Percentiles rank a stretch among this genome's conserved stretches.
These are phyloP conservation scores for Penicillium sp. DNA, from an alignment of 2,329 filamentous ascomycete genomes.

Conservation along the genomic window DNA sequence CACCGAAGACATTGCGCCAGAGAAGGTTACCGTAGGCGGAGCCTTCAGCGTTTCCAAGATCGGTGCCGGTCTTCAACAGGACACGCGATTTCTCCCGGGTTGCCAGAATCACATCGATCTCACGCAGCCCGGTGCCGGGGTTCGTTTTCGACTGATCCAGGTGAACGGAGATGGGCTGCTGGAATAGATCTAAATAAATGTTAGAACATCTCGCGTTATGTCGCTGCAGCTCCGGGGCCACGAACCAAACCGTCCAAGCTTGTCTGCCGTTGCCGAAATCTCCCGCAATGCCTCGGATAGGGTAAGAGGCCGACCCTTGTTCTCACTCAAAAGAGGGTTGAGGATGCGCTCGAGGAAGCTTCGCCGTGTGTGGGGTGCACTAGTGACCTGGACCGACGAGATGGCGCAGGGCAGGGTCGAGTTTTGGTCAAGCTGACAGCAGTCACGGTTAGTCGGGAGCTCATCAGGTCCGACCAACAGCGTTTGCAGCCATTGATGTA, in stretches of 20 bases:
- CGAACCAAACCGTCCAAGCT: conserved; percentile 77
- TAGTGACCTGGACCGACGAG: conserved; percentile 78
- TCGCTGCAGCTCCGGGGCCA: neutral
- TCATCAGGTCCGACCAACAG: conserved; percentile 3
- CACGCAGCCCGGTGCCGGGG: conserved; percentile 62
- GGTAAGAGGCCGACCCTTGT: conserved; percentile 67
- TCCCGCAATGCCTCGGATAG: conserved; percentile 74
- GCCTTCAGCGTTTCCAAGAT: conserved; percentile 89
- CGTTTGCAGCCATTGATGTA: neutral
- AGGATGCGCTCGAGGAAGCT: conserved; percentile 81
- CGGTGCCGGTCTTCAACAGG: conserved; percentile 89
- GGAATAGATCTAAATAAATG: conserved; percentile 70
- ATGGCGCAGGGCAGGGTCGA: conserved; percentile 84
- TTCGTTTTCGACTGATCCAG: conserved; percentile 73
- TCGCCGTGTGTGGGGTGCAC: conserved; percentile 77
- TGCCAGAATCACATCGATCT: conserved; percentile 76
- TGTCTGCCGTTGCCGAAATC: conserved; percentile 67
- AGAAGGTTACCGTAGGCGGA: conserved; percentile 86
- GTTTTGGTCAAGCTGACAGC: conserved; percentile 69
- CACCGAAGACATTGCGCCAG: conserved; percentile 90
- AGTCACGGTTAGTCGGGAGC: conserved; percentile 16
- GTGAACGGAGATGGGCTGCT: conserved; percentile 76
- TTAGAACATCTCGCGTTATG: conserved; percentile 12
- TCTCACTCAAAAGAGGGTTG: conserved; percentile 69
- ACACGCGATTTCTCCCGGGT: conserved; percentile 78